Percentiles rank a stretch among this genome's conserved stretches.
phyloP scores from a whole-genome alignment of 2,329 filamentous ascomycete genomes.

The Trichophyton rubrum region DNA sequence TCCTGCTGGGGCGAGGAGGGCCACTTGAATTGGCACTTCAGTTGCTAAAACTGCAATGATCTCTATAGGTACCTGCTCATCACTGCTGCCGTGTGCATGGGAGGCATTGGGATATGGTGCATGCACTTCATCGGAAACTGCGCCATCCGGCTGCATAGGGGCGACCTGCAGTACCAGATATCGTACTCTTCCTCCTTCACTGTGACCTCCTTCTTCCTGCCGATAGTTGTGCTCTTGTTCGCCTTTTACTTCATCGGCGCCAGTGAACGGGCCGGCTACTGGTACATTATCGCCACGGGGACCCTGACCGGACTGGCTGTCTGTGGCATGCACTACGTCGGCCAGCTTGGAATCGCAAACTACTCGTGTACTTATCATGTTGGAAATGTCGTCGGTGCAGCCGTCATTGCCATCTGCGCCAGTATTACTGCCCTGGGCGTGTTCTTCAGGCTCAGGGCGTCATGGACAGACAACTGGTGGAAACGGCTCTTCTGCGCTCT shows the following conservation, averaged over 20 bases:
- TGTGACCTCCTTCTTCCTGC: slow-evolving; percentile 65
- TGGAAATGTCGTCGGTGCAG: slow-evolving; percentile 53
- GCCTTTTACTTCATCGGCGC: slow-evolving; percentile 60
- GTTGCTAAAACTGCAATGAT: background rate
- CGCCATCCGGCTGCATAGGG: slow-evolving; percentile 58
- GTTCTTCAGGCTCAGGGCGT: slow-evolving; percentile 64
- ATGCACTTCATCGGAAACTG: slow-evolving; percentile 80
- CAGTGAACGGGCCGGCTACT: slow-evolving; percentile 44
- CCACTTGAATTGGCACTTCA: too few relatives aligned
- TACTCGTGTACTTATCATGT: slow-evolving; percentile 53
- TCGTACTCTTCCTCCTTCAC: slow-evolving; percentile 62
- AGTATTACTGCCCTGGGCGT: slow-evolving; percentile 57
- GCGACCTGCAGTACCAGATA: slow-evolving; percentile 53
- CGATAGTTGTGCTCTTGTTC: slow-evolving; percentile 58
- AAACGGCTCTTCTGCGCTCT: slow-evolving; percentile 55
- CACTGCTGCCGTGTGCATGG: slow-evolving; percentile 57
- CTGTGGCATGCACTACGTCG: slow-evolving; percentile 77
- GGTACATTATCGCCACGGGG: slow-evolving; percentile 51
- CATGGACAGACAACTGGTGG: slow-evolving; percentile 70
- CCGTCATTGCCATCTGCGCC: slow-evolving; percentile 58
- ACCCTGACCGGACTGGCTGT: slow-evolving; percentile 60
- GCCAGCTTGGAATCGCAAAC: slow-evolving; percentile 71
- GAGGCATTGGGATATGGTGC: slow-evolving; percentile 61
- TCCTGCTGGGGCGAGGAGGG: too few relatives aligned
- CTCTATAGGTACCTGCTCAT: slow-evolving; percentile 41